Evolutionary conservation across 345 rosid species (phyloP).

Genomic region (Euphorbia lathyris): DNA sequence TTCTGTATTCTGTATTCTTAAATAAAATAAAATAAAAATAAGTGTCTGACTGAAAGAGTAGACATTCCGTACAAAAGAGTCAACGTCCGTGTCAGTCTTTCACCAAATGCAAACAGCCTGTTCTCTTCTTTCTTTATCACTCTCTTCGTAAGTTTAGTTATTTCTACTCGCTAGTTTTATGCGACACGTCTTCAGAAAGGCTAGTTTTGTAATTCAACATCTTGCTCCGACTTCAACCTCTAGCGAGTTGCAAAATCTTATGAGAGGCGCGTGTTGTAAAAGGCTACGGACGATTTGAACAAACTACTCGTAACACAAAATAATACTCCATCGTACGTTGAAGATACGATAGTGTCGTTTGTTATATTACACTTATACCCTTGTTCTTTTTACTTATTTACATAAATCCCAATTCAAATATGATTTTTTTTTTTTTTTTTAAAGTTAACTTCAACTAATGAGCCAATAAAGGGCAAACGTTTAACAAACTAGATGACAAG

Average conservation of each 20-base stretch:
- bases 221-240: neutral
- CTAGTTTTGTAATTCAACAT: neutral
- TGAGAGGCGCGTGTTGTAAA: neutral
- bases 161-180: neutral
- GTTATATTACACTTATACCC: constrained; percentile 3
- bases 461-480: no score
- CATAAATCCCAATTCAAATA: neutral
- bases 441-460: no score
- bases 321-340: constrained; percentile 46
- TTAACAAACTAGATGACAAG: no score
- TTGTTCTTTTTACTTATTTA: constrained; percentile 3
- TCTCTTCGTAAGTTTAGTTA: neutral
- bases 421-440: neutral
- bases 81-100: constrained; percentile 46
- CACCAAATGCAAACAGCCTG: constrained; percentile 33
- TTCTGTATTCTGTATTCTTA: no score
- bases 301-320: constrained; percentile 20
- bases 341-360: constrained; percentile 28
- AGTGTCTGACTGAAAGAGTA: constrained; percentile 11
- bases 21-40: no score
- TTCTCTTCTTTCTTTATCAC: neutral
- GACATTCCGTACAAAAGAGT: constrained; percentile 47
- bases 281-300: neutral
- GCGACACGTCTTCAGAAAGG: neutral
- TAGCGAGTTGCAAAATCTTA: neutral